phyloP scores from a whole-genome alignment of 306 rosid species.

The Comarum palustre region DNA sequence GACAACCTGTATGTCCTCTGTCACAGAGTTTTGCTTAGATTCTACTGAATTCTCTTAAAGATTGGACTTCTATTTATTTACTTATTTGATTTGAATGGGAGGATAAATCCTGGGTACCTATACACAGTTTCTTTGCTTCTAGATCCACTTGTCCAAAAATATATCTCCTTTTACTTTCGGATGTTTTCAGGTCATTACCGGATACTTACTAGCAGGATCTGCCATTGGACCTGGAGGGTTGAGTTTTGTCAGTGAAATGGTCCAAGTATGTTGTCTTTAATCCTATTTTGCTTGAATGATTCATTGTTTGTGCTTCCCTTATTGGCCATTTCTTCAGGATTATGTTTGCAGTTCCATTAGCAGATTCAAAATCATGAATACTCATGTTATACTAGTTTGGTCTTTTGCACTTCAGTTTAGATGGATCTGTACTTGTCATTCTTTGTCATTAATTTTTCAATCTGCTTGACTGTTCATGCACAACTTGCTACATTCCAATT shows the following conservation, averaged over 20 bases:
- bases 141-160: background rate
- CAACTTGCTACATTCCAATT: background rate
- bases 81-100: background rate
- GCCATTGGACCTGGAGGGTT: slow-evolving; percentile 91
- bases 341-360: background rate
- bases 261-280: slow-evolving; percentile 67
- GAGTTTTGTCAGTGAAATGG: slow-evolving; percentile 95
- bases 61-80: background rate
- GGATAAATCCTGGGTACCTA: background rate
- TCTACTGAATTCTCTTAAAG: background rate
- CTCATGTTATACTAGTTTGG: background rate
- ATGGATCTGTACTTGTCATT: background rate
- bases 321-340: background rate
- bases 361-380: background rate
- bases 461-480: background rate
- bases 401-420: background rate
- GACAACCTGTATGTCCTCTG: slow-evolving; percentile 82
- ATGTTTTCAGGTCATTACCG: slow-evolving; percentile 69
- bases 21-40: slow-evolving; percentile 15
- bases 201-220: slow-evolving; percentile 92
- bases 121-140: slow-evolving; percentile 12
- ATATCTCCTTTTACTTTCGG: slow-evolving; percentile 22
- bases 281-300: background rate
- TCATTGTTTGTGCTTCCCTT: background rate
- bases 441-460: background rate